Conservation (phyloP, 148 eudicot species). For the Gaultheria prostrata region DNA sequence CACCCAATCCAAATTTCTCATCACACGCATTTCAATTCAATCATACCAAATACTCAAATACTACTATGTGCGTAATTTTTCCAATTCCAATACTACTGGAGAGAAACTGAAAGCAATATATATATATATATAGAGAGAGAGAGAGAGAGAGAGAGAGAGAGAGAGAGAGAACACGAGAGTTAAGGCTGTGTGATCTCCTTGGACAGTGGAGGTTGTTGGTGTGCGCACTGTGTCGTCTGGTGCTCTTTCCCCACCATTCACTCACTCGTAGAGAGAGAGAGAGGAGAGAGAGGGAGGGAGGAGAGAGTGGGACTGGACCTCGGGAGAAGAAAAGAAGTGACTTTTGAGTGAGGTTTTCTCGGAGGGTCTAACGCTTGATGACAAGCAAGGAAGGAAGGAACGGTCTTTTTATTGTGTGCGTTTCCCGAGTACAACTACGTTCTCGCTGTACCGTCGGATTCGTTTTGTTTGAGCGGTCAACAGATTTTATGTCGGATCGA, state of each 20-base stretch:
- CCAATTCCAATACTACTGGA: not conserved
- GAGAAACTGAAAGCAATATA: not conserved
- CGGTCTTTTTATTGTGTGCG: not conserved
- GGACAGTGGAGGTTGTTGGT: conserved; percentile 29
- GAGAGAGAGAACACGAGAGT: conserved; percentile 10
- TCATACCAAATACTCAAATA: too few relatives aligned
- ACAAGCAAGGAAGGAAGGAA: not conserved
- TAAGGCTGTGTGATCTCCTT: conserved; percentile 22
- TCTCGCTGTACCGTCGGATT: not conserved
- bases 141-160: conserved; percentile 10
- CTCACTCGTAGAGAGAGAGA: not conserved
- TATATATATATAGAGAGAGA: not conserved
- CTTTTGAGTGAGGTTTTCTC: conserved; percentile 61
- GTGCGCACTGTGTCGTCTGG: conserved; percentile 25
- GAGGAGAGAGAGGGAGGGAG: conserved; percentile 3
- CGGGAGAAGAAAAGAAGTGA: conserved; percentile 48
- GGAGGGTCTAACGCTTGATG: conserved; percentile 11
- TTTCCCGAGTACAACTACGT: not conserved
- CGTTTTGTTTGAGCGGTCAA: not conserved
- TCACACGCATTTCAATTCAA: not conserved
- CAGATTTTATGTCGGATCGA: not conserved
- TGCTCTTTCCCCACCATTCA: conserved; percentile 9
- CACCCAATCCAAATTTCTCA: conserved; percentile 7
- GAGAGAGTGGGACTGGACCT: conserved; percentile 21
- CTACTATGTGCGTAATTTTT: not conserved